phyloP scores from a whole-genome alignment of 768 basidiomycete genomes.

The Mycena venus region DNA sequence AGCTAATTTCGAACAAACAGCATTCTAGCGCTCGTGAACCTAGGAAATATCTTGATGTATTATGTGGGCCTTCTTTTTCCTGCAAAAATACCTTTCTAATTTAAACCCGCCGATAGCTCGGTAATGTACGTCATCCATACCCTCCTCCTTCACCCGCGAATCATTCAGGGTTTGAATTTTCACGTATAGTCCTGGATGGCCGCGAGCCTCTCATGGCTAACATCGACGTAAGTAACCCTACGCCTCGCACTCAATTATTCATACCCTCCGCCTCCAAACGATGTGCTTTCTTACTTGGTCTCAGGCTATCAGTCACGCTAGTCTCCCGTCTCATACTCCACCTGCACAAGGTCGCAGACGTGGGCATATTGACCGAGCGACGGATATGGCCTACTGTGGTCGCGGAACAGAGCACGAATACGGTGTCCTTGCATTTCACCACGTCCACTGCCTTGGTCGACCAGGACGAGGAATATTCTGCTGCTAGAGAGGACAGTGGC shows the following conservation, averaged over 20 bases:
- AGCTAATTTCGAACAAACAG: not conserved
- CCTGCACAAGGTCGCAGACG: not conserved
- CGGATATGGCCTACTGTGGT: no score
- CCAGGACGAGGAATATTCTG: no score
- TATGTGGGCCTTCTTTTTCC: not conserved
- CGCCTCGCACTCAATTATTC: no score
- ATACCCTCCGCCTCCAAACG: not conserved
- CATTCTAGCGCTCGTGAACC: not conserved
- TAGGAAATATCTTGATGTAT: constrained; percentile 2
- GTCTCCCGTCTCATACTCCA: not conserved
- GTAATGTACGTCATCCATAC: not conserved
- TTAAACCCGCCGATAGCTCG: not conserved
- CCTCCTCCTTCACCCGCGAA: not conserved
- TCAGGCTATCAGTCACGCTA: not conserved
- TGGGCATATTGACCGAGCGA: not conserved
- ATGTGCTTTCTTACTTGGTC: no score
- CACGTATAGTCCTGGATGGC: not conserved
- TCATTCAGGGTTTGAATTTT: not conserved
- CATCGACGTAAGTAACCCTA: not conserved
- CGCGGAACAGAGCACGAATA: no score
- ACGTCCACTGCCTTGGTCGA: no score
- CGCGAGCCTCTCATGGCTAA: not conserved
- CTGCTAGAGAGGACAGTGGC: no score
- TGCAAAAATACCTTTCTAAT: no score
- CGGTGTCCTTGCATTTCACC: no score